Base-by-base conservation (phyloP, 225 moss, liverwort and hornwort species). In the Polytrichum commune region DNA sequence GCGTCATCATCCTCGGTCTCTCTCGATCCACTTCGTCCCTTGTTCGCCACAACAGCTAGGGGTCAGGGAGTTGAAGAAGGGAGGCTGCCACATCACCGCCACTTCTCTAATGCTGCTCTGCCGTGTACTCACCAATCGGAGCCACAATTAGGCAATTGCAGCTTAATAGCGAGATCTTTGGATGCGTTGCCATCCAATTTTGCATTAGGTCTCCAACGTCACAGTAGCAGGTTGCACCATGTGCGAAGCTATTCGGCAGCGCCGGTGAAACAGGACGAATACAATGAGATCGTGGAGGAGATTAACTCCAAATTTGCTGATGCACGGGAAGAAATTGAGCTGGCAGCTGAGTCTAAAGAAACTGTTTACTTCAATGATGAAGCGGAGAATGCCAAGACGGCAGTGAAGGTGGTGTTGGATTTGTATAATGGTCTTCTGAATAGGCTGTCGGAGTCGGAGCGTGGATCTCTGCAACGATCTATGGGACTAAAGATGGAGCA, bases 401-500 rank as follows among this genome's bases (percentile, higher is more conserved):
- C 86, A 19, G 89, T 89, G 79, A 76, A 74, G 18, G 84, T 73
- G 60, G 89, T 86, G 53, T 81, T 89, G 19, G 84, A 69, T 7
- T 27, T 77, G 70, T 89, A 84, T 46, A 73, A 73, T 29, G 78
- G 75, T 54, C 79, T 89, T 9, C 79, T 89, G 54, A 76, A 77
- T 71, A 79, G 89, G 62, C 76, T 89, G 19, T 60, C 81, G 4
- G 84, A 86, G 28, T 53, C 73, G 5, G 86, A 84, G 68, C 84
- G 81, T 27, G 80, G 89, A 22, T 82, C 80, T 62, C 67, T 89
- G 73, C 86, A 89, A 72, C 86, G 89, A 29, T 89, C 89, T 67
- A 89, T 89, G 89, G 89, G 89, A 29, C 29, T 89, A 72, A 89
- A 89, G 69, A 80, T 83, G 79, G 89, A 89, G 77, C 89, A 89